Base-by-base conservation (phyloP, 306 rosid genomes). In the Arachis hypogaea region DNA sequence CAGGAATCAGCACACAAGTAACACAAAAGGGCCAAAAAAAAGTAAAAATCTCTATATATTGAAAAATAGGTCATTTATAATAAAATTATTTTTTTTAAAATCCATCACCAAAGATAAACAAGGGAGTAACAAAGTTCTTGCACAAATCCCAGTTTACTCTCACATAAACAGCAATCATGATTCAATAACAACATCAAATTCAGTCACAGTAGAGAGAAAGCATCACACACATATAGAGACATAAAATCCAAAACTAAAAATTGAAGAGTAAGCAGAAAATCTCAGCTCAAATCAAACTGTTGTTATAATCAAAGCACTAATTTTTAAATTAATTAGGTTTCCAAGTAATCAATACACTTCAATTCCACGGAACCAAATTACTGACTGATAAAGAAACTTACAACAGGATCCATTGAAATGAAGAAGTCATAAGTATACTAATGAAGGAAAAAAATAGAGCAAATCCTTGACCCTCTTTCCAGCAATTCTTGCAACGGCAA, bases 381-480 rank as follows among this genome's bases (percentile, higher is more conserved):
- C 38, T 33, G 38, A 33, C 38, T 33, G 38, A 33, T 2, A 4
- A 33, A 33, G 38, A 33, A 33, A 33, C 28, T 22, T 22, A 22
- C 28, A 22, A 1, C 28, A 22, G 28, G 28, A 22, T 22, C 1
- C 28, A 22, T 22, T 22, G 28, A 22, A 22, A 22, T 22, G 28
- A 22, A 22, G 1, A 22, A 22, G 28, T 22, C 28, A 22, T 1
- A 22, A 22, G 28, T 22, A 22, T 22, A 22, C 28, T 22, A 22
- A 22, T 22, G 28, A 22, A 22, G 28, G 28, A 22, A 22, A 22
- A 22, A 22, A 22, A 22, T 22, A 22, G 28, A 94, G 96, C 9
- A 92, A 86, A 28, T 92, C 93, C 77, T 87, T 88, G 36, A 87
- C 92, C 79, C 81, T 88, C 87, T 87, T 89, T 45, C 90, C 87